Percentiles rank a stretch among this genome's conserved stretches.
Evolutionary conservation across 164 flowering plant genomes (phyloP).

Genomic region (Kalanchoe fedtschenkoi): DNA sequence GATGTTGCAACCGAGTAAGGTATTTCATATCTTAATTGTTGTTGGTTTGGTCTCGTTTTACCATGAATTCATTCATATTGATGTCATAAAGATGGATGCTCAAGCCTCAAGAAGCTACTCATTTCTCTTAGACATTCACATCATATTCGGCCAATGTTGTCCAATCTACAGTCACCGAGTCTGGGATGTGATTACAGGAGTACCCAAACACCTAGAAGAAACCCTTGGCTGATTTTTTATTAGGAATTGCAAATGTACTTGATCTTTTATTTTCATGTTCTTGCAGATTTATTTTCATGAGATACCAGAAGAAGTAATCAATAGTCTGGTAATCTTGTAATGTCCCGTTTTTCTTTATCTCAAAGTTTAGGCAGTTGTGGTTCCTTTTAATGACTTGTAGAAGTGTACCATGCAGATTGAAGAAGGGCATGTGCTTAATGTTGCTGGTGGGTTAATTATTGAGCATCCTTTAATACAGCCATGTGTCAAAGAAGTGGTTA

Average conservation of each 20-base stretch:
- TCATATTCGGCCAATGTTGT: no score
- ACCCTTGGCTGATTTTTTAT: neutral
- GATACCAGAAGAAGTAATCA: constrained; percentile 75
- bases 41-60: neutral
- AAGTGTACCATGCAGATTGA: constrained; percentile 28
- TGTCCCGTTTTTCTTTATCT: neutral
- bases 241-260: neutral
- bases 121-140: neutral
- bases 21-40: neutral
- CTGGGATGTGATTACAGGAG: neutral
- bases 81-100: neutral
- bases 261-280: neutral
- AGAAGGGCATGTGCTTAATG: constrained; percentile 45
- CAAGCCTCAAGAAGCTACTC: neutral
- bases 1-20: neutral
- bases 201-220: neutral
- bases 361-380: neutral
- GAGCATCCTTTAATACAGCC: constrained; percentile 61
- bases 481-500: constrained; percentile 72
- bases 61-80: neutral
- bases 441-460: constrained; percentile 58
- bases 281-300: constrained; percentile 77
- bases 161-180: neutral
- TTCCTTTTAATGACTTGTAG: neutral
- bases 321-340: constrained; percentile 47